phyloP scores from a whole-genome alignment of 2,329 filamentous ascomycete species.

The Coniosporium tulheliwenetii region DNA sequence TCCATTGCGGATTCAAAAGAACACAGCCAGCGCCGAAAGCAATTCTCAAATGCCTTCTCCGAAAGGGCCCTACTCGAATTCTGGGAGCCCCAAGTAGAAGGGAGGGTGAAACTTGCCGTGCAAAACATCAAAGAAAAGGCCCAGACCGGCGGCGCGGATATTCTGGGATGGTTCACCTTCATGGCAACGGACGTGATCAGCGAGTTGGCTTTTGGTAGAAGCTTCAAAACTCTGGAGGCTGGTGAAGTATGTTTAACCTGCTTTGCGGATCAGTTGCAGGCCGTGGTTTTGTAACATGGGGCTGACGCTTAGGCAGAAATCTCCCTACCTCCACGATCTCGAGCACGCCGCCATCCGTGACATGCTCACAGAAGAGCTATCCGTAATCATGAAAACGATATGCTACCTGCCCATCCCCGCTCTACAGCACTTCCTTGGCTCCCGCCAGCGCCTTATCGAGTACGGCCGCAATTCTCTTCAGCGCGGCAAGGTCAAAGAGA shows the following conservation, averaged over 20 bases:
- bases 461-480: too few relatives aligned
- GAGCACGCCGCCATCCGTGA: too few relatives aligned
- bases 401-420: too few relatives aligned
- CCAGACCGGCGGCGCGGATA: conserved; percentile 18
- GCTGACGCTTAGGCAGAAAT: too few relatives aligned
- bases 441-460: too few relatives aligned
- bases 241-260: conserved; percentile 12
- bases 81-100: conserved; percentile 19
- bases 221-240: conserved; percentile 20
- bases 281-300: too few relatives aligned
- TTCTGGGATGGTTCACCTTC: conserved; percentile 25
- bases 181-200: conserved; percentile 23
- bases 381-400: too few relatives aligned
- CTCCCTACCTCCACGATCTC: too few relatives aligned
- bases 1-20: conserved; percentile 18
- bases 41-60: conserved; percentile 20
- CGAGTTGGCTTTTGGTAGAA: conserved; percentile 24
- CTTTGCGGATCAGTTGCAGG: too few relatives aligned
- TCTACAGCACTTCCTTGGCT: too few relatives aligned
- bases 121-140: conserved; percentile 13
- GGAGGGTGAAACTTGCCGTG: conserved; percentile 16
- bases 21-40: conserved; percentile 18
- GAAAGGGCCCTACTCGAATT: conserved; percentile 17
- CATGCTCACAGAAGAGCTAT: too few relatives aligned
- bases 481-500: too few relatives aligned